Conservation (phyloP, 345 rosid genomes). For the Trapa bicornis region DNA sequence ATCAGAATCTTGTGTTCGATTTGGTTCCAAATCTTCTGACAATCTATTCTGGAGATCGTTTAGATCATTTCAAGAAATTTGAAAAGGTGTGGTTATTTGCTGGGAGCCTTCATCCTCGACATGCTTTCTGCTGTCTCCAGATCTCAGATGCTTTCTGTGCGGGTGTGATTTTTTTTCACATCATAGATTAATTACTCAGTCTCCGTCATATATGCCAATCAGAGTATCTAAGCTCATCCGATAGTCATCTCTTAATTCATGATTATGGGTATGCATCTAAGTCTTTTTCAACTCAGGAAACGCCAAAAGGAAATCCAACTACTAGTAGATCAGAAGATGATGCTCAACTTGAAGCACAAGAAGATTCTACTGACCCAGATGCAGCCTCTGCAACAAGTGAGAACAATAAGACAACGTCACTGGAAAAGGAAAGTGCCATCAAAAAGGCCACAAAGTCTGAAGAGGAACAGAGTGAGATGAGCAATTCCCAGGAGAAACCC, state of each 20-base stretch:
- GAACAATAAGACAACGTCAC: slow-evolving; percentile 16
- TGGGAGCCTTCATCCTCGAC: background rate
- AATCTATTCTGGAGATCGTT: background rate
- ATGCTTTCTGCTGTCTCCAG: background rate
- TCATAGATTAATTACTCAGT: background rate
- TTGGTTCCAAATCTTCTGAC: background rate
- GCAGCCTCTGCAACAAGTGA: slow-evolving; percentile 25
- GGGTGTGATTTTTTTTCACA: background rate
- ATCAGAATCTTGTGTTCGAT: background rate
- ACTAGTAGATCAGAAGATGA: slow-evolving; percentile 20
- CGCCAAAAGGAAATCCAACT: slow-evolving; percentile 18
- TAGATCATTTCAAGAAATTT: background rate
- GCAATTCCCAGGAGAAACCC: slow-evolving; percentile 39
- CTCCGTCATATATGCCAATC: no score
- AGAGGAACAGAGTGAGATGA: slow-evolving; percentile 38
- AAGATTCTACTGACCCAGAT: slow-evolving; percentile 28
- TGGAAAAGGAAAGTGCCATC: slow-evolving; percentile 20
- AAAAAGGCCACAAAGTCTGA: slow-evolving; percentile 26
- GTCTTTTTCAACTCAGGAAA: slow-evolving; percentile 23
- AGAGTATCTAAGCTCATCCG: background rate
- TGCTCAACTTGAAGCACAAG: slow-evolving; percentile 9
- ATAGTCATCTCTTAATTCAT: background rate
- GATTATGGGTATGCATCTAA: background rate
- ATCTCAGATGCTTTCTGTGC: background rate
- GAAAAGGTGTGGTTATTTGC: background rate